Conservation (phyloP, 2,329 filamentous ascomycete genomes). For the Zelopaecilomyces penicillatus region DNA sequence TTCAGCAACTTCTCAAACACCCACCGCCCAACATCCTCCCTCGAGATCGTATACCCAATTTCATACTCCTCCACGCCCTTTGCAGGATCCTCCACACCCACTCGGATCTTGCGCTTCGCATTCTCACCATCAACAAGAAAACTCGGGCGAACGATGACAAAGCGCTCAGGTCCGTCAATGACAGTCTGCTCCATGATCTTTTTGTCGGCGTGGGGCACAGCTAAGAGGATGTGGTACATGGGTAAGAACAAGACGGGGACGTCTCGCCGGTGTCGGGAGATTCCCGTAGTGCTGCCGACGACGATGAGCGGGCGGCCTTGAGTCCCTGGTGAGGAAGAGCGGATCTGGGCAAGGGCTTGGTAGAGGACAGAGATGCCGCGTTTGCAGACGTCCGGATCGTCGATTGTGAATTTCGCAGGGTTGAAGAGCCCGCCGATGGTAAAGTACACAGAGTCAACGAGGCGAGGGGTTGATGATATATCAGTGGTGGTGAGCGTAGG, state of each 20-base stretch:
- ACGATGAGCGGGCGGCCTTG: slow-evolving; percentile 26
- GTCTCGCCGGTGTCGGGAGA: slow-evolving; percentile 19
- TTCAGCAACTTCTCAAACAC: slow-evolving; percentile 29
- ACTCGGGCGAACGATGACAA: slow-evolving; percentile 30
- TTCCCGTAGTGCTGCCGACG: slow-evolving; percentile 34
- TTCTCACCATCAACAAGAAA: slow-evolving; percentile 21
- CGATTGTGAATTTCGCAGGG: slow-evolving; percentile 17
- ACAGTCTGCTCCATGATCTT: slow-evolving; percentile 33
- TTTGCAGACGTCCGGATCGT: slow-evolving; percentile 33
- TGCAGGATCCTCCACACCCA: slow-evolving; percentile 24
- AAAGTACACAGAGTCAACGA: slow-evolving; percentile 32
- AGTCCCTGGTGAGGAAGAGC: slow-evolving; percentile 10
- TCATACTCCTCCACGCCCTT: slow-evolving; percentile 25
- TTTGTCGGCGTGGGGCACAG: slow-evolving; percentile 40
- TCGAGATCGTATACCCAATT: slow-evolving; percentile 32
- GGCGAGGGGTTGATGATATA: slow-evolving; percentile 11
- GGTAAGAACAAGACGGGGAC: slow-evolving; percentile 32
- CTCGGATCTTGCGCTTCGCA: slow-evolving; percentile 16
- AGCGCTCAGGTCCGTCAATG: slow-evolving; percentile 21
- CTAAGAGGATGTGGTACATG: slow-evolving; percentile 34
- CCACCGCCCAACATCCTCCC: slow-evolving; percentile 34
- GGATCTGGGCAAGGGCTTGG: slow-evolving; percentile 19
- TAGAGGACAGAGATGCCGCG: slow-evolving; percentile 28
- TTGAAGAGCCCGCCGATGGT: slow-evolving; percentile 28
- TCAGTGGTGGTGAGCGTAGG: too few species aligned